These are phyloP conservation scores for Chaetomium globosum DNA, from an alignment of 2,329 filamentous ascomycete species.

Conservation along the genomic window DNA sequence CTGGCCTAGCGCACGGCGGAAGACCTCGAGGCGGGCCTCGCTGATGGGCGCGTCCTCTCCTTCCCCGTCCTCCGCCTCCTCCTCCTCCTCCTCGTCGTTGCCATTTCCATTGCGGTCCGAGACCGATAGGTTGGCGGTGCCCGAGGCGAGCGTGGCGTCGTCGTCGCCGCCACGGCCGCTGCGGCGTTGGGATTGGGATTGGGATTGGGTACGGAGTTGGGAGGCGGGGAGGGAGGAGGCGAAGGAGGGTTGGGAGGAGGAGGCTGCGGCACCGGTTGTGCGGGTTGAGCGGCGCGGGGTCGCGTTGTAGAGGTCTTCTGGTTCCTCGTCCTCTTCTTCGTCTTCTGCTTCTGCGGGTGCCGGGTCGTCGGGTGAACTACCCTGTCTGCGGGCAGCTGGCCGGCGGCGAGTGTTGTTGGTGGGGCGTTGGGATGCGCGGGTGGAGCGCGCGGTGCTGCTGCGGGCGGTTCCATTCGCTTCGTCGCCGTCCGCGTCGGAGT, in stretches of 20 bases:
- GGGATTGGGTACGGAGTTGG: constrained; percentile 56
- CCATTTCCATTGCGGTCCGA: constrained; percentile 22
- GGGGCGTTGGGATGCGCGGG: constrained; percentile 35
- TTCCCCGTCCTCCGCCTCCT: constrained; percentile 32
- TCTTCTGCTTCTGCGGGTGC: constrained; percentile 40
- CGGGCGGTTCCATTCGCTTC: constrained; percentile 46
- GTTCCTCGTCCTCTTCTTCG: constrained; percentile 41
- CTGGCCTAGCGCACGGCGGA: constrained; percentile 80
- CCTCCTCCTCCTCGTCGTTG: constrained; percentile 27
- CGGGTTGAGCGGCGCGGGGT: constrained; percentile 46
- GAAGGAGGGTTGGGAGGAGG: constrained; percentile 66
- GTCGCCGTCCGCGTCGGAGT: constrained; percentile 55
- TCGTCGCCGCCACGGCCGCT: constrained; percentile 19
- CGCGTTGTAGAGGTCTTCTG: constrained; percentile 52
- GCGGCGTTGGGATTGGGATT: constrained; percentile 22
- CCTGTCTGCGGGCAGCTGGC: constrained; percentile 26
- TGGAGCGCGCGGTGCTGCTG: constrained; percentile 41
- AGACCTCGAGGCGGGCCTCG: constrained; percentile 66
- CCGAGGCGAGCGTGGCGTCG: constrained; percentile 43
- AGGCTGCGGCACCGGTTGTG: constrained; percentile 41
- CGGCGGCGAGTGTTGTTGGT: constrained; percentile 33
- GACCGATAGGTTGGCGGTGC: constrained; percentile 49
- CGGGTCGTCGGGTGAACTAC: constrained; percentile 45
- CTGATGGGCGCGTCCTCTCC: constrained; percentile 52
- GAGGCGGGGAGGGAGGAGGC: constrained; percentile 80